Conservation (phyloP, 139 green algal genomes). For the Ulvella scutata region DNA sequence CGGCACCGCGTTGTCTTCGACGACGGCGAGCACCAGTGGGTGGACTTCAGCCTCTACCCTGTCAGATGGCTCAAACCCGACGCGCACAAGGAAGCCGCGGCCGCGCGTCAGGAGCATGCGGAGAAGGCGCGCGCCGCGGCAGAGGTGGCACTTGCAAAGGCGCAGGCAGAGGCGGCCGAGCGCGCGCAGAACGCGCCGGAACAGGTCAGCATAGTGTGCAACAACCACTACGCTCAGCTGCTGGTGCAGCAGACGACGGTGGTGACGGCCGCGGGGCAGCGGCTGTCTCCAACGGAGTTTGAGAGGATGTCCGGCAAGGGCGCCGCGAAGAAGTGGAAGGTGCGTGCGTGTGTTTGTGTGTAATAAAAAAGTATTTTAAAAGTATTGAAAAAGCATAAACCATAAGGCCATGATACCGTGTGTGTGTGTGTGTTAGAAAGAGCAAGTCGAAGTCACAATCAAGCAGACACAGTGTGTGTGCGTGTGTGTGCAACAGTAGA, state of each 20-base stretch:
- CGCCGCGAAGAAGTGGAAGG: constrained; percentile 78
- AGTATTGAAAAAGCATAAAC: too few species aligned
- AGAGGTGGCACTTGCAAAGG: background rate
- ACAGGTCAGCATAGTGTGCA: constrained; percentile 43
- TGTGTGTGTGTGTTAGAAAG: too few species aligned
- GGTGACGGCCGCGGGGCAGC: constrained; percentile 15
- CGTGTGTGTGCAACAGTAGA: too few species aligned
- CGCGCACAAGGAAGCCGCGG: background rate
- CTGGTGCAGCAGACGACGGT: constrained; percentile 11
- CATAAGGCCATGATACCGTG: too few species aligned
- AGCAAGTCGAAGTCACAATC: too few species aligned
- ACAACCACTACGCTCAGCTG: constrained; percentile 28
- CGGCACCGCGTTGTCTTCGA: background rate
- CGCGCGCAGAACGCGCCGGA: constrained; percentile 14
- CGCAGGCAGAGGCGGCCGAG: constrained; percentile 1
- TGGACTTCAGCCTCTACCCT: background rate
- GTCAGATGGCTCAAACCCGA: background rate
- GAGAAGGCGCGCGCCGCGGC: background rate
- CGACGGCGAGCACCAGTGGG: background rate
- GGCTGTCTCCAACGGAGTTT: constrained; percentile 63
- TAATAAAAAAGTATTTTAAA: too few species aligned
- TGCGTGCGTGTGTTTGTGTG: too few species aligned
- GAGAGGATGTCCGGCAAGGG: constrained; percentile 55
- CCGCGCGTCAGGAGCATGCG: background rate
- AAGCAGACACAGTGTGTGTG: too few species aligned